Evolutionary conservation across 2,329 filamentous ascomycete species (phyloP), one percentile per base, ranked within the genome.

Genomic region (Catunica adiposa): DNA sequence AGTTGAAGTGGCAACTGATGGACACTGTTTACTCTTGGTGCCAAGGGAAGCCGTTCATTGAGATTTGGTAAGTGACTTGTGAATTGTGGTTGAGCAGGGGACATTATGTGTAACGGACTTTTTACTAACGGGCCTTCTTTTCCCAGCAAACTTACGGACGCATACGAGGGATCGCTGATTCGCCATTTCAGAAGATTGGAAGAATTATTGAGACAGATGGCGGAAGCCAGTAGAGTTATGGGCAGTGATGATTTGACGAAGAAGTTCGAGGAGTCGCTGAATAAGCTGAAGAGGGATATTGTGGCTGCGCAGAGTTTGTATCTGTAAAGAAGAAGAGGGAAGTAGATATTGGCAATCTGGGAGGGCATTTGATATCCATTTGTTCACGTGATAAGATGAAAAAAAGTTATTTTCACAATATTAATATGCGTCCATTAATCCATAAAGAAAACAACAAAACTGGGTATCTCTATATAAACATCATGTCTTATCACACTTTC

Each of bases 211-310:
- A 80, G 92, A 61, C 92, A 98, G 69, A 94, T 97, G 78, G 90
- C 85, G 15, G 86, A 97, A 70, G 92, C 90, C 23, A 80, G 86
- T 61, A 97, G 96, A 72, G 90, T 96, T 60, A 98, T 98, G 92
- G 92, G 92, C 64, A 96, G 86, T 66, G 88, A 94, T 59, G 92
- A 97, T 64, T 73, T 98, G 56, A 85, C 89, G 65, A 78, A 83
- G 66, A 96, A 95, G 71, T 98, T 98, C 66, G 89, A 95, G 64
- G 78, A 82, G 62, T 84, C 87, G 59, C 72, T 98, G 62, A 75
- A 77, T 58, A 92, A 94, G 77, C 85, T 97, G 55, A 80, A 87
- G 68, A 79, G 92, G 64, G 92, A 97, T 67, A 89, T 98, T 67
- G 90, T 98, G 58, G 89, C 90, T 23, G 88, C 90, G 51, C 89